A percentile compares a stretch with the other conserved stretches of the same genome.
phyloP scores from a whole-genome alignment of 2,329 filamentous ascomycete species.

The Aspergillus glaucus region DNA sequence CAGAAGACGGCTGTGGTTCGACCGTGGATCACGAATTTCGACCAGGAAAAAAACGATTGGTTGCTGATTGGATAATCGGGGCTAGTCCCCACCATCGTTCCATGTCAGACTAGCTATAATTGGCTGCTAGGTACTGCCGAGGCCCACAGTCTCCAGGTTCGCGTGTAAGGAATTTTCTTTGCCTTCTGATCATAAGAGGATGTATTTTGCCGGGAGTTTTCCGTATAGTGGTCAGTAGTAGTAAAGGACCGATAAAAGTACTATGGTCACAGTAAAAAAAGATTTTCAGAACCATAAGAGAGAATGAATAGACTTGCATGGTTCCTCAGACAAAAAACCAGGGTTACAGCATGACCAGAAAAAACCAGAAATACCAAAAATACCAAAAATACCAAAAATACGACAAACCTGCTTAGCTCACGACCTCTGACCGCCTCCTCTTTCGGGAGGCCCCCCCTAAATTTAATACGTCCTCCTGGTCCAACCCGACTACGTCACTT shows the following conservation, averaged over 20 bases:
- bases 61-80: not conserved
- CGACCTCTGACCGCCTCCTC: conserved; percentile 20
- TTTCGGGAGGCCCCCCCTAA: conserved; percentile 23
- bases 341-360: conserved; percentile 12
- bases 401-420: conserved; percentile 12
- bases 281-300: conserved; percentile 3
- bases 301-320: not conserved
- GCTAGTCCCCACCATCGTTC: not conserved
- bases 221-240: not conserved
- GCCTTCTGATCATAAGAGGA: not conserved
- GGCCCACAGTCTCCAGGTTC: conserved; percentile 18
- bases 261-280: not conserved
- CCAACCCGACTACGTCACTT: conserved; percentile 35
- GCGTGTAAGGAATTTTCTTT: conserved; percentile 11
- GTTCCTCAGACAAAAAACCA: conserved; percentile 5
- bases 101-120: conserved; percentile 4
- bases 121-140: conserved; percentile 15
- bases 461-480: conserved; percentile 14
- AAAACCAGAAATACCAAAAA: not conserved
- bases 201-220: conserved; percentile 1
- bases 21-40: no score
- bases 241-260: no score
- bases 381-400: no score
- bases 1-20: not conserved
- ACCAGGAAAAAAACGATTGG: not conserved